Percentiles rank a stretch among this genome's conserved stretches.
These are phyloP conservation scores for Manihot esculenta DNA, from an alignment of 441 rosid species.

Conservation along the genomic window DNA sequence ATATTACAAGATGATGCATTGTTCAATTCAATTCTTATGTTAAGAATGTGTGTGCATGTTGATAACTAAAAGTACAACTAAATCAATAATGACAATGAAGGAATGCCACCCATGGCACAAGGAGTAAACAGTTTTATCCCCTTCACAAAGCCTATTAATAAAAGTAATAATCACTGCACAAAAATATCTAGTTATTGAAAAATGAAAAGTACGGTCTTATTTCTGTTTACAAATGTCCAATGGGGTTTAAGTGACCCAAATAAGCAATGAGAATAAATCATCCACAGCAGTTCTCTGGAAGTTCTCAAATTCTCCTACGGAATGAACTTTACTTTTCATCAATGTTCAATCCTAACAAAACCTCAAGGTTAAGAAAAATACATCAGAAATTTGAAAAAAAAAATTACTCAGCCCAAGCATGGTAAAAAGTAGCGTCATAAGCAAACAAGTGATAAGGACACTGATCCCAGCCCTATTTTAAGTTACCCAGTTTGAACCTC, in stretches of 20 bases:
- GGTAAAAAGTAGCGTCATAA: not conserved
- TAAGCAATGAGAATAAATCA: not conserved
- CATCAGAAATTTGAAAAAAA: too few relatives aligned
- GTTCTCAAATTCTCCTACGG: too few relatives aligned
- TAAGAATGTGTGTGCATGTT: constrained; percentile 2
- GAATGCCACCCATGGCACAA: not conserved
- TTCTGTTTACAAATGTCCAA: not conserved
- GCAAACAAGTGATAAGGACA: not conserved
- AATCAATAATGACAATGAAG: not conserved
- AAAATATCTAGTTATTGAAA: not conserved
- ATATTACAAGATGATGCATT: constrained; percentile 6
- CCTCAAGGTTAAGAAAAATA: too few relatives aligned
- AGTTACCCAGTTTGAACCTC: not conserved
- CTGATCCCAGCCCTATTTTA: not conserved
- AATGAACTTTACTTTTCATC: too few relatives aligned
- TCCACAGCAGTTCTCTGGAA: too few relatives aligned
- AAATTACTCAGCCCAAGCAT: too few relatives aligned
- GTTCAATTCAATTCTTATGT: constrained; percentile 12
- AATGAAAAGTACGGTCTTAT: not conserved
- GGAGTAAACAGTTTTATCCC: not conserved
- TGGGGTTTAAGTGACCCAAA: not conserved
- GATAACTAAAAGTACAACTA: not conserved
- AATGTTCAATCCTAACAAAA: too few relatives aligned
- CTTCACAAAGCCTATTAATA: not conserved
- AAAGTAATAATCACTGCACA: not conserved